Evolutionary conservation across 306 rosid species (phyloP).

Genomic region (Quercus variabilis): DNA sequence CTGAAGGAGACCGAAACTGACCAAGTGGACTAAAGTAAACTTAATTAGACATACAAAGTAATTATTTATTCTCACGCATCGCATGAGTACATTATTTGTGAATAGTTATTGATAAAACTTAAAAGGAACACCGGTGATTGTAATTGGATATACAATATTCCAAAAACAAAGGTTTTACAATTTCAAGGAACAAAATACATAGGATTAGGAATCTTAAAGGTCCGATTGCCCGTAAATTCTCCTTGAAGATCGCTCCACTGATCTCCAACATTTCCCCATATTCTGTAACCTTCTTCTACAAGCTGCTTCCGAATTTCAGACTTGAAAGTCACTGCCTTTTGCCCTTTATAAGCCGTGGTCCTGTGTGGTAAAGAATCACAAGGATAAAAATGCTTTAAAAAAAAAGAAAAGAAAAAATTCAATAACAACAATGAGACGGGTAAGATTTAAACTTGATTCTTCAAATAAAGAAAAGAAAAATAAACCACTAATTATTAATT

Average conservation of each 20-base stretch:
- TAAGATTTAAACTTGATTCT: too few relatives aligned
- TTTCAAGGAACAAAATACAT: conserved; percentile 74
- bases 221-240: conserved; percentile 56
- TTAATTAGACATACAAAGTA: too few relatives aligned
- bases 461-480: too few relatives aligned
- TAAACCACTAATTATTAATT: too few relatives aligned
- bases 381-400: too few relatives aligned
- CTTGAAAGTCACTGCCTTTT: conserved; percentile 57
- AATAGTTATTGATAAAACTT: background rate
- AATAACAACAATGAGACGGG: too few relatives aligned
- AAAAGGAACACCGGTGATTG: background rate
- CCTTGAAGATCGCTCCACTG: conserved; percentile 96
- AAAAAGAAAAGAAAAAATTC: too few relatives aligned
- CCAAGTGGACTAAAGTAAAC: too few relatives aligned
- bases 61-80: too few relatives aligned
- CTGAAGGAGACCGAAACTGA: too few relatives aligned
- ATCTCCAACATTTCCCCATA: conserved; percentile 93
- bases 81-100: too few relatives aligned
- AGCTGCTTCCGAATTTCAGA: conserved; percentile 53
- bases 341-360: conserved; percentile 45
- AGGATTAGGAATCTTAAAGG: conserved; percentile 88
- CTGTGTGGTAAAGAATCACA: conserved; percentile 23
- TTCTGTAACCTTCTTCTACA: conserved; percentile 58
- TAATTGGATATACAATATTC: background rate
- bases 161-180: background rate